Base-by-base conservation (phyloP, 805 yeast species). In the Pichia rugopelliculosa region DNA sequence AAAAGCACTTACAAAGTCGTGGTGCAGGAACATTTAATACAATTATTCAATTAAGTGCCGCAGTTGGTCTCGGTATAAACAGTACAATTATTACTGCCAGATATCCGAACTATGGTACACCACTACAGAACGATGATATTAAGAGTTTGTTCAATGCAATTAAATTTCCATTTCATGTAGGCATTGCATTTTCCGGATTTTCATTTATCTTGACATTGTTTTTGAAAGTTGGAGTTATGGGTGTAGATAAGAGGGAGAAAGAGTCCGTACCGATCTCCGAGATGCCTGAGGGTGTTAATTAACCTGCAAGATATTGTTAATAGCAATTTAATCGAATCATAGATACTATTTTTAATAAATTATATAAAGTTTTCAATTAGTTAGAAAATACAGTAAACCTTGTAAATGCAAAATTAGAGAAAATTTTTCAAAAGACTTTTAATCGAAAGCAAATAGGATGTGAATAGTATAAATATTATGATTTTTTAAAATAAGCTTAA, bases 1-100 rank as follows among this genome's bases (percentile, higher is more conserved):
- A 67, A 23, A 56, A 56, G 34, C 47, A 58, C 15, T 56, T 69
- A 21, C 77, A 73, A 49, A 66, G 74, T 41, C 56, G 74, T 13
- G 79, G 77, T 5, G 75, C 75, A 4, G 77, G 78, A 15, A 62
- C 74, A 4, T 74, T 74, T 53, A 74, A 72, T 51, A 74, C 77
- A 1, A 59, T 68, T 34, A 52, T 65, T 24, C 76, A 73, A 47
- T 49, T 75, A 25, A 60, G 73, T 37, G 61, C 69, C 0, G 59
- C 75, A 4, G 60, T 74, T 6, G 76, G 76, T 0, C 57, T 74
- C 6, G 73, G 75, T 22, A 52, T 72, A 1, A 60, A 73, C 1
- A 59, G 71, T 17, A 70, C 77, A 0, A 60, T 74, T 40, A 63
- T 71, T 18, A 49, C 64, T 17, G 56, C 72, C 3, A 61, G 57